Evolutionary conservation across 805 yeast species (phyloP), one percentile per base, ranked within the genome.

Genomic region (Myxozyma lipomycoides): DNA sequence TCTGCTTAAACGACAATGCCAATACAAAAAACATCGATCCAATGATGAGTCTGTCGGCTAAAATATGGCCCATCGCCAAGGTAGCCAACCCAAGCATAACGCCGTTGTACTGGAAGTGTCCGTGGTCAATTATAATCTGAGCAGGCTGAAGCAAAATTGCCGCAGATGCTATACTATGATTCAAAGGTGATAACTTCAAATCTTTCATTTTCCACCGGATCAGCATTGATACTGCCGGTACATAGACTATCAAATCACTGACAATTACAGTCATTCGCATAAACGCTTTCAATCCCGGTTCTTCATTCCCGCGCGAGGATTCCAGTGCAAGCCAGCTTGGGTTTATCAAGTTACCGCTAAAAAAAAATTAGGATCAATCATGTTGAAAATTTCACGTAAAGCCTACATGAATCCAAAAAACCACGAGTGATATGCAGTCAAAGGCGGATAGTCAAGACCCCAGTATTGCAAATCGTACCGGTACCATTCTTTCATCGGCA

Each of bases 371-470:
- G 7, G 7, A 7, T 12, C 12, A 12, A 7, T 12, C 7, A 7
- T 12, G 32, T 12, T 12, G 12, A 9, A 28, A 28, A 12, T 28
- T 28, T 7, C 7, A 9, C 32, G 12, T 12, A 7, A 28, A 9
- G 12, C 53, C 1, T 40, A 51, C 58, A 55, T 5, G 40, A 40
- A 42, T 0, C 98, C 98, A 42, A 84, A 65, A 1, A 86, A 30
- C 77, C 83, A 87, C 43, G 95, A 88, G 64, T 93, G 98, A 66
- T 78, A 90, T 0, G 98, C 98, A 0, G 98, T 91, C 55, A 93
- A 71, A 4, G 98, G 98, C 0, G 99, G 99, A 67, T 93, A 93
- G 67, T 93, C 98, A 32, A 93, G 73, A 0, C 98, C 96, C 98
- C 98, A 93, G 70, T 91, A 89, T 59, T 82, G 81, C 40, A 89